phyloP scores from a whole-genome alignment of 2,329 filamentous ascomycete species.

The Myriosclerotinia scirpicola region DNA sequence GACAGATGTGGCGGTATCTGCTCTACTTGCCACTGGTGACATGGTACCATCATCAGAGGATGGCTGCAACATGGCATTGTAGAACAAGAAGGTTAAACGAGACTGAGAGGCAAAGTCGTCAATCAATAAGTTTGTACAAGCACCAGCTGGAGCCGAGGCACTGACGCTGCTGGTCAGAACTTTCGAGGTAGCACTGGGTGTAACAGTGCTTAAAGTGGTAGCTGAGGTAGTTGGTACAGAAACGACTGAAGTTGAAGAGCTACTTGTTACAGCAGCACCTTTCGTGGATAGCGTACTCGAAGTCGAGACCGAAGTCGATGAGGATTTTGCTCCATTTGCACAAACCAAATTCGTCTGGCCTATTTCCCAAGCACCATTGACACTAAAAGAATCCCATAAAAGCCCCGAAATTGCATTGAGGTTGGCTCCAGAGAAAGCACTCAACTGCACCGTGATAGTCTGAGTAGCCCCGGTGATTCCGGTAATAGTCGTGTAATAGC shows the following conservation, averaged over 20 bases:
- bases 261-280: slow-evolving; percentile 2
- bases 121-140: slow-evolving; percentile 49
- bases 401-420: slow-evolving; percentile 49
- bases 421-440: slow-evolving; percentile 51
- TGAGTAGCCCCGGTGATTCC: slow-evolving; percentile 51
- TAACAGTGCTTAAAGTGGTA: slow-evolving; percentile 5
- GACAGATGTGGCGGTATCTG: slow-evolving; percentile 45
- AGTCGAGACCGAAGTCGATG: slow-evolving; percentile 12
- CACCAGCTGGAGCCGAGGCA: slow-evolving; percentile 24
- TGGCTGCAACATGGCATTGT: slow-evolving; percentile 57
- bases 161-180: slow-evolving; percentile 5
- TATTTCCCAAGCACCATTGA: slow-evolving; percentile 47
- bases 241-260: neutral
- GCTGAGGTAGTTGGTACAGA: neutral
- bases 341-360: slow-evolving; percentile 51
- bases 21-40: slow-evolving; percentile 36
- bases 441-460: slow-evolving; percentile 52
- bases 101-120: slow-evolving; percentile 64
- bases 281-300: slow-evolving; percentile 16
- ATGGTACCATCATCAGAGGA: slow-evolving; percentile 59
- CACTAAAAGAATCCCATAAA: slow-evolving; percentile 46
- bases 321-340: slow-evolving; percentile 26
- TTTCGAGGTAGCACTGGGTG: slow-evolving; percentile 2
- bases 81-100: slow-evolving; percentile 59
- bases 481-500: slow-evolving; percentile 47